Percentiles rank a stretch among this genome's conserved stretches.
These are phyloP conservation scores for Clarireedia paspali DNA, from an alignment of 2,329 filamentous ascomycete genomes.

Conservation along the genomic window DNA sequence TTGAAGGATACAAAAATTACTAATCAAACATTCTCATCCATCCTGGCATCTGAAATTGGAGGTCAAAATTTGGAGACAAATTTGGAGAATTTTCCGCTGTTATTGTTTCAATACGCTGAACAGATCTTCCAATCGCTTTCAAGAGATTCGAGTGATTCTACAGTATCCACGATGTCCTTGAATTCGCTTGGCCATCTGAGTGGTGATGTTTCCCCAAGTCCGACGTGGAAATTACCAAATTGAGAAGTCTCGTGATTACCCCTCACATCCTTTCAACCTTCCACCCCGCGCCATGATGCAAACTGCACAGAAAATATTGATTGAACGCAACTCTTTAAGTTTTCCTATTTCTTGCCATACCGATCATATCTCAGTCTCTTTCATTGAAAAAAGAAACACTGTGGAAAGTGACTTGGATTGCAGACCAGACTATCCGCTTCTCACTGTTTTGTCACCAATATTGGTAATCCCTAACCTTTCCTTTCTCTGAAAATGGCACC, in stretches of 20 bases:
- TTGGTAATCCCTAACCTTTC: neutral
- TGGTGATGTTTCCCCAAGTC: too few relatives aligned
- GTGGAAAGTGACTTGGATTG: neutral
- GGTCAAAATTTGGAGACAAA: too few relatives aligned
- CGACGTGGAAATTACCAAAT: neutral
- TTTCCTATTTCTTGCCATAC: neutral
- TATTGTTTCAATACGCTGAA: too few relatives aligned
- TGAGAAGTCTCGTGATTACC: neutral
- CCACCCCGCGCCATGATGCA: neutral
- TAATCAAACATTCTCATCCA: too few relatives aligned
- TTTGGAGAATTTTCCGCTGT: too few relatives aligned
- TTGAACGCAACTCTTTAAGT: neutral
- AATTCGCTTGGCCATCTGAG: too few relatives aligned
- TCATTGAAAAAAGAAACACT: neutral
- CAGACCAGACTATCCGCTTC: neutral
- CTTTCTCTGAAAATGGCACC: constrained; percentile 10
- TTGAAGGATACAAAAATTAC: too few relatives aligned
- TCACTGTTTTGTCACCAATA: neutral
- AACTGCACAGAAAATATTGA: neutral
- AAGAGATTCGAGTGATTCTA: too few relatives aligned
- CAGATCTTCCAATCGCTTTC: too few relatives aligned
- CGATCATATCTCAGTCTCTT: neutral
- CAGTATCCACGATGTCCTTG: too few relatives aligned
- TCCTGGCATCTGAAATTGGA: too few relatives aligned
- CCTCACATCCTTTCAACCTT: neutral